Evolutionary conservation across 2,329 filamentous ascomycete species (phyloP).

Genomic region (Fusarium avenaceum): DNA sequence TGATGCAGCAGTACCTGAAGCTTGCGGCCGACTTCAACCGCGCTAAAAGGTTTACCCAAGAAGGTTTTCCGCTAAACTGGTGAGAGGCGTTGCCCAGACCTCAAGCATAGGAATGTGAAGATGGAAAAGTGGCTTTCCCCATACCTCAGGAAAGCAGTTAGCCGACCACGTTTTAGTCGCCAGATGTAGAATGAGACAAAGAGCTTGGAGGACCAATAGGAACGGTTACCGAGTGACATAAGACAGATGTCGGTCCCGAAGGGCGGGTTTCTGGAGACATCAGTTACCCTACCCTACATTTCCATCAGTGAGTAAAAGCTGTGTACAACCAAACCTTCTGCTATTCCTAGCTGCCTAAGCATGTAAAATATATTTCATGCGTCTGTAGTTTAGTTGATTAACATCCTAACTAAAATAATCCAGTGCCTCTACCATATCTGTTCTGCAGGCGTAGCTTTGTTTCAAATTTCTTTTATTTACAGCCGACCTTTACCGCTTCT

Average conservation of each 20-base stretch:
- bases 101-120: neutral
- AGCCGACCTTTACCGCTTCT: too few relatives aligned
- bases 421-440: too few relatives aligned
- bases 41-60: accelerated
- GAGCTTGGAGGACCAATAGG: neutral
- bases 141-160: neutral
- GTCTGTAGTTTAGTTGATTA: too few relatives aligned
- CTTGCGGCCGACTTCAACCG: neutral
- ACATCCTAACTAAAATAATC: too few relatives aligned
- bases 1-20: neutral
- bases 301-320: too few relatives aligned
- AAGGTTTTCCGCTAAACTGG: neutral
- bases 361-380: too few relatives aligned
- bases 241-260: neutral
- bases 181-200: neutral
- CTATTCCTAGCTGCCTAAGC: too few relatives aligned
- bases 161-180: neutral
- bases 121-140: neutral
- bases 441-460: too few relatives aligned
- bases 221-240: neutral
- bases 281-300: neutral
- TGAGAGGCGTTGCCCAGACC: neutral
- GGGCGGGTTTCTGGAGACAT: neutral
- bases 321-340: too few relatives aligned
- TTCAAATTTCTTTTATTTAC: too few relatives aligned